These are phyloP conservation scores for Pythium folliculosum DNA, from an alignment of 352 stramenopile genomes.

Conservation along the genomic window DNA sequence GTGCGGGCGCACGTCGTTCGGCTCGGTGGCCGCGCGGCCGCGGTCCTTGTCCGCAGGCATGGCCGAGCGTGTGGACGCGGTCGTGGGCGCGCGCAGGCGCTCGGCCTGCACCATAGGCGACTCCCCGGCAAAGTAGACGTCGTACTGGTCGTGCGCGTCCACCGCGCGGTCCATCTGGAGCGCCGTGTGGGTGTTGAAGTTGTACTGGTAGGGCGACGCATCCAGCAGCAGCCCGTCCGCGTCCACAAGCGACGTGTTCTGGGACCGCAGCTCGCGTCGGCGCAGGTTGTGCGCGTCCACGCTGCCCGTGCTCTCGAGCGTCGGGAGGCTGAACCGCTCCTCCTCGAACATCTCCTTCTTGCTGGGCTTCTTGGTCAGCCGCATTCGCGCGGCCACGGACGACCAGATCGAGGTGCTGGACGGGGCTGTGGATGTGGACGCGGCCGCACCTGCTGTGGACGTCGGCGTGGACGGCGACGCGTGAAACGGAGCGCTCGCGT, in stretches of 20 bases:
- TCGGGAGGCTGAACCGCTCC: constrained; percentile 52
- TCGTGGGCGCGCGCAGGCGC: neutral
- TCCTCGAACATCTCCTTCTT: constrained; percentile 57
- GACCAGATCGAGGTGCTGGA: constrained; percentile 20
- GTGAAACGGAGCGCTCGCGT: constrained; percentile 10
- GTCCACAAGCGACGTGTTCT: constrained; percentile 20
- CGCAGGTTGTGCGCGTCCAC: constrained; percentile 5
- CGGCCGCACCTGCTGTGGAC: neutral
- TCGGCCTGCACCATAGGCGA: constrained; percentile 22
- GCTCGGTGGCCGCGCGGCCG: constrained; percentile 29
- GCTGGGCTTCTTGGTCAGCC: constrained; percentile 39
- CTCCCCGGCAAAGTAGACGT: constrained; percentile 31
- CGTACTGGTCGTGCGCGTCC: constrained; percentile 23
- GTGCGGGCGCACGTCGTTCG: constrained; percentile 30
- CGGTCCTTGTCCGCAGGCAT: constrained; percentile 8
- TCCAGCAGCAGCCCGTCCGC: constrained; percentile 4
- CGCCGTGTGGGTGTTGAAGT: constrained; percentile 17
- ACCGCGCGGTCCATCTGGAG: constrained; percentile 21
- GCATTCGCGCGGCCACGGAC: constrained; percentile 22
- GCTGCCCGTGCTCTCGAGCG: constrained; percentile 44
- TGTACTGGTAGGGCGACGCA: constrained; percentile 20
- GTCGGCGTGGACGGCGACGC: constrained; percentile 13
- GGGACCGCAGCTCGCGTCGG: constrained; percentile 13
- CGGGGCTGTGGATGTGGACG: neutral
- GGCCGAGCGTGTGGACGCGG: neutral